Evolutionary conservation across 371 early-diverging fungal species (phyloP).

Genomic region (Apophysomyces ossiformis): DNA sequence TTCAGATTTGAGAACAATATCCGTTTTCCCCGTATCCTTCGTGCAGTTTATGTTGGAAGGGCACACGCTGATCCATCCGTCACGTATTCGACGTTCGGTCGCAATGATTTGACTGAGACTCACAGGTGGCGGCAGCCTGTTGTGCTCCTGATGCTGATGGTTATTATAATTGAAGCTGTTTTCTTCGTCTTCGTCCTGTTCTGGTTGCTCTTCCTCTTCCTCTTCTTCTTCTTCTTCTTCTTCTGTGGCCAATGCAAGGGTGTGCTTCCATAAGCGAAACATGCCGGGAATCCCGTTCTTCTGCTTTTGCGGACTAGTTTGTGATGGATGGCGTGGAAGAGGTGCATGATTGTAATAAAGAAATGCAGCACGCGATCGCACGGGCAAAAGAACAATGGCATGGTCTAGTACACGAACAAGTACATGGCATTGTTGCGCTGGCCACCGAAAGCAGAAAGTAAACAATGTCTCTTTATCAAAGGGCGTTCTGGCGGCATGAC

Average conservation of each 20-base stretch:
- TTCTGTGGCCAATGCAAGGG: slow-evolving; percentile 13
- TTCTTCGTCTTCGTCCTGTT: background rate
- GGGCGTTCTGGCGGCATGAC: background rate
- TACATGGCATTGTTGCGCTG: slow-evolving; percentile 33
- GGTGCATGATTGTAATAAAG: slow-evolving; percentile 37
- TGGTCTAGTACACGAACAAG: slow-evolving; percentile 31
- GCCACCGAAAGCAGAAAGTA: slow-evolving; percentile 46
- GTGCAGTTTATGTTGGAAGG: slow-evolving; percentile 19
- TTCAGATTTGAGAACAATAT: slow-evolving; percentile 13
- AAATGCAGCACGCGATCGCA: slow-evolving; percentile 32
- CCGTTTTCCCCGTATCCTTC: slow-evolving; percentile 10
- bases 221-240: background rate
- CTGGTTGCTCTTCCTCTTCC: background rate
- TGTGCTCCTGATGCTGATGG: background rate
- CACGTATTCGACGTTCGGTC: background rate
- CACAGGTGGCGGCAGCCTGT: background rate
- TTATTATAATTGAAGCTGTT: background rate
- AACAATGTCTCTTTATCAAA: slow-evolving; percentile 16
- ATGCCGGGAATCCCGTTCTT: slow-evolving; percentile 19
- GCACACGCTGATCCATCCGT: slow-evolving; percentile 29
- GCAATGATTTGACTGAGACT: background rate
- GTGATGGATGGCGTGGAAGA: slow-evolving; percentile 12
- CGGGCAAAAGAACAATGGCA: slow-evolving; percentile 37
- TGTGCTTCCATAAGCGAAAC: slow-evolving; percentile 26
- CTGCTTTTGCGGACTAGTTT: background rate